phyloP scores from a whole-genome alignment of 371 early-diverging fungal species.

The Saksenaea vasiformis region DNA sequence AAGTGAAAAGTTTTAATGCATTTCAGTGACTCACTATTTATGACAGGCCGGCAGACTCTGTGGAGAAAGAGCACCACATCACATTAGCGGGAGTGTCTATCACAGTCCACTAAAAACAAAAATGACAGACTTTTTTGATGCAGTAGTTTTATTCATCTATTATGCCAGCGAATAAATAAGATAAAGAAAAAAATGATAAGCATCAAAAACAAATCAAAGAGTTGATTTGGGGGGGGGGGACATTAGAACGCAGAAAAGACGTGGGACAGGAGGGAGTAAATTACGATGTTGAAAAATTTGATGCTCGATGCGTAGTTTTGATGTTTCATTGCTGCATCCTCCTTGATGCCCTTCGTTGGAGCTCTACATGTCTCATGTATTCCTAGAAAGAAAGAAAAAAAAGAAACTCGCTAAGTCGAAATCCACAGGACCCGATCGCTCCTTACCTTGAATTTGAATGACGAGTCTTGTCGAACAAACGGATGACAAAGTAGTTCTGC shows the following conservation, averaged over 20 bases:
- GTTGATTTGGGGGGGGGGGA: neutral
- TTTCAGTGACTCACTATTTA: neutral
- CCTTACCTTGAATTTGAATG: conserved; percentile 60
- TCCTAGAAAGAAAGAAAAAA: too few species aligned
- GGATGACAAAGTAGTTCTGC: conserved; percentile 58
- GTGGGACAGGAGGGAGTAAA: neutral
- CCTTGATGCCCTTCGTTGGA: conserved; percentile 27
- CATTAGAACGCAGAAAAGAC: neutral
- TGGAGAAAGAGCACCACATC: neutral
- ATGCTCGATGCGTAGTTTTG: neutral
- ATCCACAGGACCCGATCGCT: neutral
- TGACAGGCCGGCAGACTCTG: neutral
- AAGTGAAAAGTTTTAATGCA: neutral
- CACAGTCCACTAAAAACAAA: neutral
- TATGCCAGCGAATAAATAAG: conserved; percentile 1
- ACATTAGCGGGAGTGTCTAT: neutral
- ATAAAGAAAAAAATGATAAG: neutral
- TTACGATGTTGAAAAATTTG: neutral
- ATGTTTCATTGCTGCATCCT: conserved; percentile 6
- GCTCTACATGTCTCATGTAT: conserved; percentile 29
- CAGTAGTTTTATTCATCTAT: neutral
- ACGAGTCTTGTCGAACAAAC: conserved; percentile 54
- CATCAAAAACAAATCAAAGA: neutral
- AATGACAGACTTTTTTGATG: neutral
- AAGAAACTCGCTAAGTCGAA: too few species aligned